Conservation (phyloP, 306 rosid genomes). For the Quercus rubra region DNA sequence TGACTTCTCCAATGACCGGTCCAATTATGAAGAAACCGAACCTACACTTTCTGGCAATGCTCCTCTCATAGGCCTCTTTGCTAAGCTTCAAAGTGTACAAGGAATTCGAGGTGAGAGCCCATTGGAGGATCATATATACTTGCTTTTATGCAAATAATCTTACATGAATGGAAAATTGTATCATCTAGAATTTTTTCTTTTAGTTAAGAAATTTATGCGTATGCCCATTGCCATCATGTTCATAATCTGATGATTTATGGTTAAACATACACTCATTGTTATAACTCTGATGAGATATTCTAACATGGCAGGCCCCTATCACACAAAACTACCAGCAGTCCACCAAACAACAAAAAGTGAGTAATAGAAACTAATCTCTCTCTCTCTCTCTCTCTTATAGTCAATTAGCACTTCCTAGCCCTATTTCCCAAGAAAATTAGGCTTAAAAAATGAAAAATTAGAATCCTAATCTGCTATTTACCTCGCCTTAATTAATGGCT, state of each 20-base stretch:
- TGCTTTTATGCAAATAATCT: too few species aligned
- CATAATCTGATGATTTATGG: neutral
- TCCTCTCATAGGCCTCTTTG: conserved; percentile 75
- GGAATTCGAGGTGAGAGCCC: conserved; percentile 38
- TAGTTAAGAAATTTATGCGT: too few species aligned
- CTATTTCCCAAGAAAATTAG: too few species aligned
- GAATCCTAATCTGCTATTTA: too few species aligned
- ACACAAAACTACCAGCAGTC: conserved; percentile 23
- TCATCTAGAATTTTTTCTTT: too few species aligned
- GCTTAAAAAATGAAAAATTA: too few species aligned
- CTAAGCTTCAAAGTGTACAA: conserved; percentile 63
- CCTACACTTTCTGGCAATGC: conserved; percentile 74
- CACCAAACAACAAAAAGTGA: conserved; percentile 30
- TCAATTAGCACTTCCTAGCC: too few species aligned
- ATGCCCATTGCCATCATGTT: neutral
- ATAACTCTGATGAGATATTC: neutral
- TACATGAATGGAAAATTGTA: too few species aligned
- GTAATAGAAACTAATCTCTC: neutral
- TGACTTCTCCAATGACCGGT: conserved; percentile 57
- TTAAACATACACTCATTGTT: neutral
- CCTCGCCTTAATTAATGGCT: too few species aligned
- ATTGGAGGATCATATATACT: neutral
- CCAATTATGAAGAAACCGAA: conserved; percentile 83
- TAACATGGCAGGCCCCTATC: conserved; percentile 32
- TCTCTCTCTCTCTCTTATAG: too few species aligned